Evolutionary conservation across 2,329 filamentous ascomycete genomes (phyloP), one percentile per base, ranked within the genome.

Genomic region (Pseudogymnoascus sp.): DNA sequence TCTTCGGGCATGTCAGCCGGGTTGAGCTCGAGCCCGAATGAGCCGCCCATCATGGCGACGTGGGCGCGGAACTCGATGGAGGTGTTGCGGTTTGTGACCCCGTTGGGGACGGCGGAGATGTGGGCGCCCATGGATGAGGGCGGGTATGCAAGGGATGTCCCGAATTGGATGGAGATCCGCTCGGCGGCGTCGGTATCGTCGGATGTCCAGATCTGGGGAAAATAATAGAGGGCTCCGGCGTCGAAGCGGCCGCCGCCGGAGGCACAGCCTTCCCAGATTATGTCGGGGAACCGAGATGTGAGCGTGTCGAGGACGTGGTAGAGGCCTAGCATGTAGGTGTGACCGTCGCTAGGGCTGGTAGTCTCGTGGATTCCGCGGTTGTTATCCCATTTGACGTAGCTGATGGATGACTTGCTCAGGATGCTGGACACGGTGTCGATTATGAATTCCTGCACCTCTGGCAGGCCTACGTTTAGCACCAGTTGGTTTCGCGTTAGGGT

Each of bases 41-140:
- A 86, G 1, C 85, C 85, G 62, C 86, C 86, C 85, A 88, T 88
- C 76, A 87, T 84, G 5, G 86, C 86, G 0, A 88, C 85, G 62
- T 88, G 85, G 0, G 82, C 84, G 35, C 86, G 83, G 75, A 88
- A 88, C 1, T 72, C 71, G 11, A 88, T 77, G 0, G 84, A 80
- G 1, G 81, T 81, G 1, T 78, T 81, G 18, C 85, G 82, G 0
- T 76, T 72, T 0, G 83, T 86, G 35, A 83, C 73, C 0, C 80
- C 78, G 66, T 88, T 88, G 1, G 85, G 85, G 0, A 86, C 79
- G 0, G 80, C 80, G 7, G 83, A 85, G 35, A 88, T 76, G 69
- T 88, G 86, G n/a, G 84, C 86, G 1, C 83, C 85, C 84, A 88
- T 88, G 0, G 84, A 75, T 0, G 82, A 84, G 0, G 83, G 78